Evolutionary conservation across 371 early-diverging fungal species (phyloP), one percentile per base, ranked within the genome.

Genomic region (Funneliformis caledonium): DNA sequence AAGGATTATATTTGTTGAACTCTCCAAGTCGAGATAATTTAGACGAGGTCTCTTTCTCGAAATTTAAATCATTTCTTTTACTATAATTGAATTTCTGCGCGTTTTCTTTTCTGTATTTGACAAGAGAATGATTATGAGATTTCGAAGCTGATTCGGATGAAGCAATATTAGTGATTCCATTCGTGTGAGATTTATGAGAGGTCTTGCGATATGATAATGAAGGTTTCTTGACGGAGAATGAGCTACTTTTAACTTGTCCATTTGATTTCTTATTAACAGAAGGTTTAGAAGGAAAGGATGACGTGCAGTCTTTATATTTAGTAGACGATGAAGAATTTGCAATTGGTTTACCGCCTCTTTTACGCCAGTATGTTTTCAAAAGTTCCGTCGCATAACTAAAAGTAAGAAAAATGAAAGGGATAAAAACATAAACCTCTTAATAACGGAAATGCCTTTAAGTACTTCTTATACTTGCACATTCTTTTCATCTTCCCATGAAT

Each of bases 401-500:
- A 61, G 22, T 12, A 56, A 12, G 26, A 26, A 22, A 45, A 56
- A 56, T 12, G 11, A 45, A 26, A 26, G 26, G 26, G 26, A 61
- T 12, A 50, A n/a, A n/a, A 74, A 14, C 12, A 26, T 37, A 37
- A 37, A 37, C 37, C 37, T 45, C 7, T 62, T 45, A 61, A 26
- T 61, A 47, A 9, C 47, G 47, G 7, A 47, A 47, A 47, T 37
- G 11, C 11, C 47, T 47, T 47, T 47, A 52, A 52, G 19, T 16
- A 4, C 19, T 6, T 22, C 16, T 37, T 14, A 68, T 22, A 65
- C 78, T 72, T 86, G 87, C 88, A 88, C 80, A 68, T 86, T 81
- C 0, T 77, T 59, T 72, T 84, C 84, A 43, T 76, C 80, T 52
- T 87, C 88, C 88, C 88, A 88, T 2, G 86, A 85, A 42, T 88